Evolutionary conservation across 2,329 filamentous ascomycete species (phyloP), one percentile per base, ranked within the genome.

Genomic region (Alternaria ventricosa): DNA sequence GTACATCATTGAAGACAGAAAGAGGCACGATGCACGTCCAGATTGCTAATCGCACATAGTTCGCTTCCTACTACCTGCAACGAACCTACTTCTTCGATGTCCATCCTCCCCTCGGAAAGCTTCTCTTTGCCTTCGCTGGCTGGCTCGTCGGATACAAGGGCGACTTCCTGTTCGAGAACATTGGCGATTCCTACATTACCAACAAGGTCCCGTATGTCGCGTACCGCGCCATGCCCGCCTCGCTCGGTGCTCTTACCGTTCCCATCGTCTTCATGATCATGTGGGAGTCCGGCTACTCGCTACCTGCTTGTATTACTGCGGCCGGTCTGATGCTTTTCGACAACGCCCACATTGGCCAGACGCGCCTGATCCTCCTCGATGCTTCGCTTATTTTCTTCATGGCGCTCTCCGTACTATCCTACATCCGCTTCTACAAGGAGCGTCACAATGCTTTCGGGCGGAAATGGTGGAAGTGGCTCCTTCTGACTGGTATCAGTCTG

Each of bases 381-480:
- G 94, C 96, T 36, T 97, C 94, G 5, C 85, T 99, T 63, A 92
- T 99, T 64, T 89, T 98, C 68, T 94, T 95, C 80, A 98, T 99
- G 94, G 94, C 96, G 6, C 90, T 96, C 82, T 97, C 94, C 80
- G 86, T 99, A 60, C 86, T 97, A 60, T 94, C 88, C 85, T 99
- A 99, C 82, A 91, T 99, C 82, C 93, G 94, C 72, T 99, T 98
- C 84, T 98, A 98, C 86, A 99, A 98, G 87, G 85, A 95, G 71
- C 89, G 96, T 72, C 94, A 98, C 74, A 87, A 90, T 69, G 87
- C 96, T 4, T 99, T 99, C 80, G 89, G 92, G 64, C 89, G 94
- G 66, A 98, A 99, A 83, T 99, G 96, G 96, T 99, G 96, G 96
- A 99, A 99, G 82, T 99, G 96, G 96, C 88, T 99, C 63, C 89